phyloP scores from a whole-genome alignment of 345 rosid genomes.

The Combretum micranthum region DNA sequence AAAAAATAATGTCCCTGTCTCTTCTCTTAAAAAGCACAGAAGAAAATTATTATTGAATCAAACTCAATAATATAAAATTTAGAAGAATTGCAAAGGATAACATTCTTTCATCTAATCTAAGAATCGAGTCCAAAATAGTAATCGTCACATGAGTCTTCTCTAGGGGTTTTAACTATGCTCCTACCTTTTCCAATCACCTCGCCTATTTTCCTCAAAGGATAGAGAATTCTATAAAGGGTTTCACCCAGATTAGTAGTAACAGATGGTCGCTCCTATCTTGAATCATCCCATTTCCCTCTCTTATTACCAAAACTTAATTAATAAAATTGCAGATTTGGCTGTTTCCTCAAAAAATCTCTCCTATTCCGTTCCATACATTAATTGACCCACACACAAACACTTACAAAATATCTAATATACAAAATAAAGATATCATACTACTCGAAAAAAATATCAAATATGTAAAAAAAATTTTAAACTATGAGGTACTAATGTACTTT shows the following conservation, averaged over 20 bases:
- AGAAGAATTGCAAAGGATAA: conserved; percentile 41
- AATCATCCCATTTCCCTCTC: conserved; percentile 28
- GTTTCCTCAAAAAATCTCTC: conserved; percentile 35
- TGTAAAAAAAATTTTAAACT: too few species aligned
- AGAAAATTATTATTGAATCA: too few species aligned
- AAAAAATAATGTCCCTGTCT: too few species aligned
- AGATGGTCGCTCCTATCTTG: conserved; percentile 20
- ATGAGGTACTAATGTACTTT: too few species aligned
- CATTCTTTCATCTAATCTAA: conserved; percentile 57
- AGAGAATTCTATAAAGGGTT: conserved; percentile 48
- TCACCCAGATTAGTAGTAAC: conserved; percentile 30
- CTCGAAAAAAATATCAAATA: too few species aligned
- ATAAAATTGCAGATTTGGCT: conserved; percentile 27
- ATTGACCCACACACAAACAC: conserved; percentile 1
- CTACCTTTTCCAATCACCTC: conserved; percentile 61
- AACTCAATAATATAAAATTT: too few species aligned
- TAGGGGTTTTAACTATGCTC: conserved; percentile 33
- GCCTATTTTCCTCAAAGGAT: conserved; percentile 53
- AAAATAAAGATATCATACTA: neutral
- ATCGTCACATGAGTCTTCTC: conserved; percentile 49
- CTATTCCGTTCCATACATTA: conserved; percentile 37
- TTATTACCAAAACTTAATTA: conserved; percentile 25
- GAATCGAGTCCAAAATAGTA: conserved; percentile 41
- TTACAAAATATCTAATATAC: neutral
- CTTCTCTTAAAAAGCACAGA: too few species aligned